A percentile compares a stretch with the other conserved stretches of the same genome.
These are phyloP conservation scores for Ajuga chamaepitys DNA, from an alignment of 257 asterid genomes.

Conservation along the genomic window DNA sequence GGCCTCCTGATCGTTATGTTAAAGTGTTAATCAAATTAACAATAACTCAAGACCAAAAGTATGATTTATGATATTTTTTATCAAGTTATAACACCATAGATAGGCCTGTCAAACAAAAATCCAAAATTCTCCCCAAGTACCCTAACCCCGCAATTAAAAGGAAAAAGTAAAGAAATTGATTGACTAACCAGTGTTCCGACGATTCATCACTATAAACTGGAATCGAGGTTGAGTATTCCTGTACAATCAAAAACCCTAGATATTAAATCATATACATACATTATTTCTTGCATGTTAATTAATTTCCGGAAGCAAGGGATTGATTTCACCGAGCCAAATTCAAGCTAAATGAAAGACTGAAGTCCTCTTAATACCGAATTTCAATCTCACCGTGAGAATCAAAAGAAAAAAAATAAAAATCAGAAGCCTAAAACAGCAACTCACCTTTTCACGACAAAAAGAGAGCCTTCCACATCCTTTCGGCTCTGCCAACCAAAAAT, in stretches of 20 bases:
- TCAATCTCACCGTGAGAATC: neutral
- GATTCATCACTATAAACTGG: constrained; percentile 91
- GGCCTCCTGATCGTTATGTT: neutral
- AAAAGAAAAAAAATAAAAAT: neutral
- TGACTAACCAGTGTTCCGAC: constrained; percentile 59
- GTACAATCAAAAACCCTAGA: constrained; percentile 14
- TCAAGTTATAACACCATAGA: neutral
- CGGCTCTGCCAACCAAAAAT: constrained; percentile 55
- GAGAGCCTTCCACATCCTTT: constrained; percentile 92
- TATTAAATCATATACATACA: neutral
- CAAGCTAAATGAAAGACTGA: neutral
- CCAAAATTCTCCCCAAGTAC: neutral
- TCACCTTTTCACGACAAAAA: constrained; percentile 86
- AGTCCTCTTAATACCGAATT: constrained; percentile 15
- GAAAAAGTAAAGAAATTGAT: constrained; percentile 2
- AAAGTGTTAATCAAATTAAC: neutral
- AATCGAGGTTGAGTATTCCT: constrained; percentile 72
- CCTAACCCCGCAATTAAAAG: neutral
- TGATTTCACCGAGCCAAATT: neutral
- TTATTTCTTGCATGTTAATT: neutral
- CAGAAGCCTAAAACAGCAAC: constrained; percentile 1
- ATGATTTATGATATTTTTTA: neutral
- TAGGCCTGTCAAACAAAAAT: neutral
- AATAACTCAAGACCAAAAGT: neutral
- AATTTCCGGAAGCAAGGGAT: too few relatives aligned